Evolutionary conservation across 1,284 basidiomycete genomes (phyloP).

Genomic region (Veloporphyrellus conicus): DNA sequence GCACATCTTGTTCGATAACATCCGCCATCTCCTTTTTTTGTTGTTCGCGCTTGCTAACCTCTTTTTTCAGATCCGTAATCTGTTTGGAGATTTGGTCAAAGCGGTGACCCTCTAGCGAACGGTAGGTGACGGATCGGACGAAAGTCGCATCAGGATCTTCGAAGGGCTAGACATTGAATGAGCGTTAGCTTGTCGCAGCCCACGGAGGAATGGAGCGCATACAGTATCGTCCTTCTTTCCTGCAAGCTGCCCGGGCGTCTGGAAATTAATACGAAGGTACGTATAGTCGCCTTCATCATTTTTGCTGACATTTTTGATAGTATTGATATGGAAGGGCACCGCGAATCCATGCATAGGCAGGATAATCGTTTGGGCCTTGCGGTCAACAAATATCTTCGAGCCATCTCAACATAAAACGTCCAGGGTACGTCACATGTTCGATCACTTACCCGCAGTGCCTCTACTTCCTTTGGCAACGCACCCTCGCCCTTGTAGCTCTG

Average conservation of each 20-base stretch:
- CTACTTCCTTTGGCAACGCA: constrained; percentile 77
- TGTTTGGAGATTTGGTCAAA: constrained; percentile 88
- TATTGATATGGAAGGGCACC: constrained; percentile 98
- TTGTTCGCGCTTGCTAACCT: constrained; percentile 94
- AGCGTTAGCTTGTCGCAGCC: constrained; percentile 6
- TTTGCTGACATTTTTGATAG: constrained; percentile 97
- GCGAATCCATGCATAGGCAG: constrained; percentile 93
- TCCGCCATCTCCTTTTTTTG: constrained; percentile 99
- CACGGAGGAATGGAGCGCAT: constrained; percentile 12
- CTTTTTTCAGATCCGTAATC: constrained; percentile 94
- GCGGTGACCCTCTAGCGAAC: constrained; percentile 84
- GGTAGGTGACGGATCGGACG: constrained; percentile 92
- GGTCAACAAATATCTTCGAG: constrained; percentile 82
- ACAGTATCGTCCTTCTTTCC: constrained; percentile 99
- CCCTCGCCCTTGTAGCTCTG: constrained; percentile 96
- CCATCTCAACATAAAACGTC: constrained; percentile 6
- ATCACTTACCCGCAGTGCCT: constrained; percentile 64
- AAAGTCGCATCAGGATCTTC: constrained; percentile 97
- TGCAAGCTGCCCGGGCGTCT: constrained; percentile 94
- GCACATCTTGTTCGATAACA: constrained; percentile 90
- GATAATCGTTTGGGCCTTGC: constrained; percentile 85
- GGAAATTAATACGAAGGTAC: constrained; percentile 95
- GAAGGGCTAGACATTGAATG: constrained; percentile 63
- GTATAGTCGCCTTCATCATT: constrained; percentile 96
- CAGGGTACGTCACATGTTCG: not conserved